Percentiles rank a stretch among this genome's conserved stretches.
These are phyloP conservation scores for Aspergillus candidus DNA, from an alignment of 2,329 filamentous ascomycete species.

Conservation along the genomic window DNA sequence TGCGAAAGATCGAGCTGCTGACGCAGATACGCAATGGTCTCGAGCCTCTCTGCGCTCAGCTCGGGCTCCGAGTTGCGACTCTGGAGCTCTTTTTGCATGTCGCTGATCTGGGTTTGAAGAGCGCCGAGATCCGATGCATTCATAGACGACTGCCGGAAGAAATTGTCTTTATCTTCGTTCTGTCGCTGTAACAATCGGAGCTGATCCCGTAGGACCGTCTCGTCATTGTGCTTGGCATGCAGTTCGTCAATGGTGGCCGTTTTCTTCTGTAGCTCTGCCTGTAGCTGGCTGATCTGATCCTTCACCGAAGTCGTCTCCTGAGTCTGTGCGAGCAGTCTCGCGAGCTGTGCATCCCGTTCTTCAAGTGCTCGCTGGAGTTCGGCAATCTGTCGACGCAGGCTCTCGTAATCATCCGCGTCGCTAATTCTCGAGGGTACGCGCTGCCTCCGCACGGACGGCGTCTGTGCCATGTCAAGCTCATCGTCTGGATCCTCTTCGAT, in stretches of 20 bases:
- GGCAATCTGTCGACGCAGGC: conserved; percentile 27
- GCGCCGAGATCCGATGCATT: conserved; percentile 16
- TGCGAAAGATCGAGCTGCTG: conserved; percentile 28
- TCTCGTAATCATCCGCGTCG: conserved; percentile 15
- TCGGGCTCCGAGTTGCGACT: conserved; percentile 16
- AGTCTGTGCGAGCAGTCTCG: conserved; percentile 25
- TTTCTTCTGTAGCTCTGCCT: conserved; percentile 32
- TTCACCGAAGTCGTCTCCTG: conserved; percentile 31
- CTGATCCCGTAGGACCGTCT: conserved; percentile 23
- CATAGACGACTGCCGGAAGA: conserved; percentile 19
- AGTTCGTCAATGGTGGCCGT: conserved; percentile 23
- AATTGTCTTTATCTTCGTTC: conserved; percentile 20
- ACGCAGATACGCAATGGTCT: conserved; percentile 28
- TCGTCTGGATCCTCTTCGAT: conserved; percentile 32
- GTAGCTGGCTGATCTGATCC: conserved; percentile 36
- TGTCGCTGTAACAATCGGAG: conserved; percentile 24
- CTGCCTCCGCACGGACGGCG: conserved; percentile 23
- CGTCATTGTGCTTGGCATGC: conserved; percentile 18
- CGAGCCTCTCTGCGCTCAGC: conserved; percentile 24
- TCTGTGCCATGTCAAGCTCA: conserved; percentile 14
- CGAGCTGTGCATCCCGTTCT: conserved; percentile 31
- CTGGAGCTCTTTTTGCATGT: conserved; percentile 28
- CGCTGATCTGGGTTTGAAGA: conserved; percentile 27
- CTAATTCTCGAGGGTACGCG: conserved; percentile 15
- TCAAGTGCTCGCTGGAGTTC: conserved; percentile 27